A percentile compares a stretch with the other conserved stretches of the same genome.
Conservation (phyloP, 176 grass and related monocot genomes). For the Oryza punctata region DNA sequence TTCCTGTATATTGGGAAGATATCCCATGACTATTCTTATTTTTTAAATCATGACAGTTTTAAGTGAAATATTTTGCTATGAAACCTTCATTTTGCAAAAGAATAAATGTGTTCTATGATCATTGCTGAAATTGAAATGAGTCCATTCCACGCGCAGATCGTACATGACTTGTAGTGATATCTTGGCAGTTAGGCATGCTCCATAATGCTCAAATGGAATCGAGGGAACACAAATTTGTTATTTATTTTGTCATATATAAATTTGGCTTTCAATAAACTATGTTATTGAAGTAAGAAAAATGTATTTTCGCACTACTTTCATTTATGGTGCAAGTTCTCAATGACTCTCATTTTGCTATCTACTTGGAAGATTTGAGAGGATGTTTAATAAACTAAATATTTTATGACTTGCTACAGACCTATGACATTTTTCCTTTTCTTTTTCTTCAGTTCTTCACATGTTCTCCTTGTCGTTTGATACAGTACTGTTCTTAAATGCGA, state of each 20-base stretch:
- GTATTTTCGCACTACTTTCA: background rate
- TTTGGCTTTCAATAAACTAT: background rate
- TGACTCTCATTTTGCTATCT: slow-evolving; percentile 16
- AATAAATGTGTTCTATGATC: background rate
- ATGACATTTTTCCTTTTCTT: background rate
- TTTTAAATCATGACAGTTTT: slow-evolving; percentile 9
- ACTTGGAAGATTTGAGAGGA: background rate
- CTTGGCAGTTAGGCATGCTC: background rate
- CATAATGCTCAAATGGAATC: background rate
- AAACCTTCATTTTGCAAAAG: background rate
- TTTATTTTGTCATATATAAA: background rate
- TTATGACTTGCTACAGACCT: background rate
- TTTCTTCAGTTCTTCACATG: slow-evolving; percentile 2
- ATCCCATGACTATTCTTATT: background rate
- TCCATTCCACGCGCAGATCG: background rate
- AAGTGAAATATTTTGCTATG: background rate
- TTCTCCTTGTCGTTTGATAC: background rate
- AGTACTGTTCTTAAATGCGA: background rate
- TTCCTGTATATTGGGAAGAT: slow-evolving; percentile 22
- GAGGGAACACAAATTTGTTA: background rate
- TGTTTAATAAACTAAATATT: background rate
- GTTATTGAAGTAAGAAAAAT: background rate
- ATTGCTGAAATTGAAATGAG: background rate
- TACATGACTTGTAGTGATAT: slow-evolving; percentile 4
- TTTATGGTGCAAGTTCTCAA: slow-evolving; percentile 17